Conservation (phyloP, 495 filamentous ascomycete genomes). For the Penicillium canariense region DNA sequence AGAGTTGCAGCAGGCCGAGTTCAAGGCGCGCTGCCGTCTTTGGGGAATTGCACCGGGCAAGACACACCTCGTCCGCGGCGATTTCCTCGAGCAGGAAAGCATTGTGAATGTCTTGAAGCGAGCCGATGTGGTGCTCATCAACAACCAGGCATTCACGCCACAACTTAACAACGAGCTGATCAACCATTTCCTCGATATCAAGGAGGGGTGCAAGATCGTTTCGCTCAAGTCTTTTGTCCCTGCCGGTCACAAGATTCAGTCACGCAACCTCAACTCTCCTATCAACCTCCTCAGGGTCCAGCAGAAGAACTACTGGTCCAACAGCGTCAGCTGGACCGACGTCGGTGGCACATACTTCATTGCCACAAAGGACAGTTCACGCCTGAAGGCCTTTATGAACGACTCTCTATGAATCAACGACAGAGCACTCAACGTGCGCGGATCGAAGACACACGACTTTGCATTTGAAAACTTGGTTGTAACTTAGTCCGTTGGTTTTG, state of each 20-base stretch:
- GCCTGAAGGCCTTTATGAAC: conserved; percentile 48
- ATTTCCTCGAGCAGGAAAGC: conserved; percentile 73
- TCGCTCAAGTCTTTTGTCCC: conserved; percentile 80
- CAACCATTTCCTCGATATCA: conserved; percentile 90
- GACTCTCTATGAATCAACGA: conserved; percentile 25
- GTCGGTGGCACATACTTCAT: conserved; percentile 82
- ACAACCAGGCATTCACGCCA: conserved; percentile 92
- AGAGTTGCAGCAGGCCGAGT: conserved; percentile 82
- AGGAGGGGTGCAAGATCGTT: conserved; percentile 85
- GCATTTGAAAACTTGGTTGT: neutral
- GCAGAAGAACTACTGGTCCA: conserved; percentile 72
- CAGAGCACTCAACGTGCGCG: neutral
- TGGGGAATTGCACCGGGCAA: conserved; percentile 83
- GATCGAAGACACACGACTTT: neutral
- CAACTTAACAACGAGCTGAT: conserved; percentile 81
- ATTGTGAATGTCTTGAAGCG: conserved; percentile 71
- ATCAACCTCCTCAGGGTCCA: conserved; percentile 75
- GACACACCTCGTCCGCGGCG: conserved; percentile 77
- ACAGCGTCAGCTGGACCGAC: conserved; percentile 89
- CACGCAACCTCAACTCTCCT: conserved; percentile 68
- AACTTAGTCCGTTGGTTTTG: conserved; percentile 9
- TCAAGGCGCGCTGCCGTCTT: conserved; percentile 74
- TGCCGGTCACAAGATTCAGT: conserved; percentile 63
- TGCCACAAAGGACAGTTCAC: conserved; percentile 72
- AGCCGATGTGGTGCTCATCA: conserved; percentile 91